These are phyloP conservation scores for Staphylotrichum tortipilum DNA, from an alignment of 495 filamentous ascomycete species.

Conservation along the genomic window DNA sequence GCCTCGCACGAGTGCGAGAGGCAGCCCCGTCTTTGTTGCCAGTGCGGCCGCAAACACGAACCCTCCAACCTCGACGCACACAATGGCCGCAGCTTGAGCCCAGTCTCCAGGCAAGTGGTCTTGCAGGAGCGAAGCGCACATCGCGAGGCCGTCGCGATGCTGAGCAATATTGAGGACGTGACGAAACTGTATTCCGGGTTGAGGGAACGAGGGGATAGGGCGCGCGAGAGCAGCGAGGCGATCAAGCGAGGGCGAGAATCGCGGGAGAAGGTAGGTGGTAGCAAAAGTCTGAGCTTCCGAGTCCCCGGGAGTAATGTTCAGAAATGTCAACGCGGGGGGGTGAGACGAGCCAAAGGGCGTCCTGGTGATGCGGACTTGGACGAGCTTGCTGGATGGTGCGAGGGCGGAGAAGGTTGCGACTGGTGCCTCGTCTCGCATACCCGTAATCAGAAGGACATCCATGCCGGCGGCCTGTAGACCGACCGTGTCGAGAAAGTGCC, in stretches of 20 bases:
- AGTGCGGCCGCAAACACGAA: slow-evolving; percentile 50
- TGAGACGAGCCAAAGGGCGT: slow-evolving; percentile 44
- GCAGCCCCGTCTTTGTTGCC: slow-evolving; percentile 36
- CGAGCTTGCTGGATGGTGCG: slow-evolving; percentile 45
- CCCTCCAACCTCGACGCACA: slow-evolving; percentile 50
- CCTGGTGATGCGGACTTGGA: slow-evolving; percentile 47
- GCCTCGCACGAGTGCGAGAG: slow-evolving; percentile 48
- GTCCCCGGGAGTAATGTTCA: slow-evolving; percentile 40
- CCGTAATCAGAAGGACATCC: slow-evolving; percentile 55
- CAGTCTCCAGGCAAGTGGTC: slow-evolving; percentile 43
- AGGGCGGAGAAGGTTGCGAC: slow-evolving; percentile 47
- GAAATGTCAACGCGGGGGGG: no score
- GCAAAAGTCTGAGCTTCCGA: slow-evolving; percentile 33
- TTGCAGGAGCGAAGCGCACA: slow-evolving; percentile 49
- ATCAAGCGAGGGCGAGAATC: slow-evolving; percentile 42
- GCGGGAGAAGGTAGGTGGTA: slow-evolving; percentile 38
- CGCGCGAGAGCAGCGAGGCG: slow-evolving; percentile 46
- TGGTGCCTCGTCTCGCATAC: slow-evolving; percentile 57
- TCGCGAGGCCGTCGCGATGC: slow-evolving; percentile 41
- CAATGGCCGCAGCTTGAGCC: slow-evolving; percentile 39
- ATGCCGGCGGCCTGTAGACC: slow-evolving; percentile 38
- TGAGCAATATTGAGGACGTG: slow-evolving; percentile 53
- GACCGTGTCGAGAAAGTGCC: slow-evolving; percentile 49
- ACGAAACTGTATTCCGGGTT: slow-evolving; percentile 44
- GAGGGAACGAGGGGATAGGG: slow-evolving; percentile 43